A percentile compares a stretch with the other conserved stretches of the same genome.
phyloP scores from a whole-genome alignment of 169 alveolate genomes.

The Plasmodium gonderi region DNA sequence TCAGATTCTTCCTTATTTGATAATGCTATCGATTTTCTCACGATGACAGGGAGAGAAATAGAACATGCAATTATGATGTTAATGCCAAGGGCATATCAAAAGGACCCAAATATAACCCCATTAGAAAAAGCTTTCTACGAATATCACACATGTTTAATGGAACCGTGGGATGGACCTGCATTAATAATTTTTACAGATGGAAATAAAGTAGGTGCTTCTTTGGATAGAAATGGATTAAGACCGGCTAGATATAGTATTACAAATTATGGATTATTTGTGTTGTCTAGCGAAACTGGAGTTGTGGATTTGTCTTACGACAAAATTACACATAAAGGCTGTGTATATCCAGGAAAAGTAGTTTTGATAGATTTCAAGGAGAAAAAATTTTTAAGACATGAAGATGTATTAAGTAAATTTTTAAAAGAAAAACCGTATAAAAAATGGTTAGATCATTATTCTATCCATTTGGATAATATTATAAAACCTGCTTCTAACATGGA shows the following conservation, averaged over 20 bases:
- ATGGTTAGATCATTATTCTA: slow-evolving; percentile 76
- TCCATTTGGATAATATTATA: slow-evolving; percentile 61
- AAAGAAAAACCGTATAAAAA: slow-evolving; percentile 48
- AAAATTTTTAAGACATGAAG: slow-evolving; percentile 69
- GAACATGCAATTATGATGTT: slow-evolving; percentile 76
- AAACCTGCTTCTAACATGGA: slow-evolving; percentile 74
- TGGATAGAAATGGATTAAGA: slow-evolving; percentile 85
- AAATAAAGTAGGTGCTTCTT: slow-evolving; percentile 82
- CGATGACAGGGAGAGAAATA: slow-evolving; percentile 73
- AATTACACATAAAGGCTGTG: slow-evolving; percentile 80
- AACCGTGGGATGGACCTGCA: slow-evolving; percentile 89
- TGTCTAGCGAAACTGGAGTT: slow-evolving; percentile 84
- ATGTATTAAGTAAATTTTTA: slow-evolving; percentile 55
- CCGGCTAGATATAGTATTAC: slow-evolving; percentile 83
- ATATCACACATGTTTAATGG: slow-evolving; percentile 84
- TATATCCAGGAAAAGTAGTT: slow-evolving; percentile 83
- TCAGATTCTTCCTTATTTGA: slow-evolving; percentile 72
- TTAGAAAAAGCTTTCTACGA: slow-evolving; percentile 74
- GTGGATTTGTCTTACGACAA: slow-evolving; percentile 76
- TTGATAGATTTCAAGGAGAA: slow-evolving; percentile 79
- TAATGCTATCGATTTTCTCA: slow-evolving; percentile 68
- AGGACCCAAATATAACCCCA: slow-evolving; percentile 72
- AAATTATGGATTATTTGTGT: slow-evolving; percentile 76
- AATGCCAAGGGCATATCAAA: slow-evolving; percentile 77
- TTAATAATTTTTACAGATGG: slow-evolving; percentile 84